These are phyloP conservation scores for Cubamyces lactineus DNA, from an alignment of 768 basidiomycete species.

Conservation along the genomic window DNA sequence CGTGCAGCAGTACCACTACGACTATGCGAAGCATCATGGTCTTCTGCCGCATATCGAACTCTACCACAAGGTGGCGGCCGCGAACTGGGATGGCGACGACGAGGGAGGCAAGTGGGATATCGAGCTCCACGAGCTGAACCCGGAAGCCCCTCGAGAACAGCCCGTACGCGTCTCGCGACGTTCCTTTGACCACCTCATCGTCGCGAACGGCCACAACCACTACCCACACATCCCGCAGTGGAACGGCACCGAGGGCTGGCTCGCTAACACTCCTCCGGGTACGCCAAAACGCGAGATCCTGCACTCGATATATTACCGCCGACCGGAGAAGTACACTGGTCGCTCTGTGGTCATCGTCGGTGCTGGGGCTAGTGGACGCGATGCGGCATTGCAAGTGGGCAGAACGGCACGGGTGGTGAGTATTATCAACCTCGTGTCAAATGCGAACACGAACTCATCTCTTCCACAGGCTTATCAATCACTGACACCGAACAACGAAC, in stretches of 20 bases:
- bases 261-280: slow-evolving; percentile 33
- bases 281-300: slow-evolving; percentile 42
- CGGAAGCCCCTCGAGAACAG: neutral
- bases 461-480: slow-evolving; percentile 40
- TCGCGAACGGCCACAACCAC: slow-evolving; percentile 60
- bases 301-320: slow-evolving; percentile 59
- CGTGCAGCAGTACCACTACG: slow-evolving; percentile 49
- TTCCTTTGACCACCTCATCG: slow-evolving; percentile 55
- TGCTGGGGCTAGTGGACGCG: slow-evolving; percentile 50
- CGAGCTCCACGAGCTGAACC: slow-evolving; percentile 31
- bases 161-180: neutral
- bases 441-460: neutral
- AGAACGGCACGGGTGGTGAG: slow-evolving; percentile 47
- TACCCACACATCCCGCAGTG: slow-evolving; percentile 50
- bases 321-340: slow-evolving; percentile 46
- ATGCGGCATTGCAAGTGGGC: slow-evolving; percentile 48
- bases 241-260: slow-evolving; percentile 54
- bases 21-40: slow-evolving; percentile 44
- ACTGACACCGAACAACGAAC: slow-evolving; percentile 27
- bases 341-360: slow-evolving; percentile 54
- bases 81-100: slow-evolving; percentile 48
- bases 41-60: slow-evolving; percentile 45
- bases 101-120: slow-evolving; percentile 50
- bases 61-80: slow-evolving; percentile 46
- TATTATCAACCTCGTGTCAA: neutral